phyloP scores from a whole-genome alignment of 805 yeast genomes.

The Wickerhamiella brachini region DNA sequence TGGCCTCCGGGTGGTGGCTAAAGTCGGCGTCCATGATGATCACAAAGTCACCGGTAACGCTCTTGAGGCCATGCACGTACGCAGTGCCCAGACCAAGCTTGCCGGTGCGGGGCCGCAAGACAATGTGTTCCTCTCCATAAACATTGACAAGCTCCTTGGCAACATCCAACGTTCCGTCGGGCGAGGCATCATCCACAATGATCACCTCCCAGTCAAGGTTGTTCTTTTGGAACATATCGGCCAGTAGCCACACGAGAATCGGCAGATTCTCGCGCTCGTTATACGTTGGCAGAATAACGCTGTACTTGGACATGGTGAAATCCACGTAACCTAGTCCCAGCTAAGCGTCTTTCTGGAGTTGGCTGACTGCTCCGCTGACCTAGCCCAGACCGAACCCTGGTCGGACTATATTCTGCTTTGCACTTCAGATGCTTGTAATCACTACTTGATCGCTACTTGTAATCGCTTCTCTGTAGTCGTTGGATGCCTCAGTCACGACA shows the following conservation, averaged over 20 bases:
- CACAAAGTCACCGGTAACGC: constrained; percentile 57
- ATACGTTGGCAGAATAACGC: constrained; percentile 65
- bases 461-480: too few relatives aligned
- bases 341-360: too few relatives aligned
- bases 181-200: constrained; percentile 67
- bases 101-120: constrained; percentile 59
- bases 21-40: constrained; percentile 78
- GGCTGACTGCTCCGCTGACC: too few relatives aligned
- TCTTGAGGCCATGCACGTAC: constrained; percentile 62
- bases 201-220: constrained; percentile 60
- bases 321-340: not conserved
- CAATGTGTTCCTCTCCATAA: constrained; percentile 47
- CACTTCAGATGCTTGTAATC: too few relatives aligned
- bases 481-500: not conserved
- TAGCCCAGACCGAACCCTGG: too few relatives aligned
- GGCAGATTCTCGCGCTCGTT: constrained; percentile 61
- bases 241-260: constrained; percentile 52
- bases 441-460: too few relatives aligned
- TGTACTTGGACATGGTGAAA: constrained; percentile 35
- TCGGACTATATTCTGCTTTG: too few relatives aligned
- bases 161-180: constrained; percentile 64
- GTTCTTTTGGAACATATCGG: constrained; percentile 46
- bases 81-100: constrained; percentile 73
- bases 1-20: constrained; percentile 62
- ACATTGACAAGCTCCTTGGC: constrained; percentile 23